phyloP scores from a whole-genome alignment of 1,284 basidiomycete species.

The Trametes versicolor region DNA sequence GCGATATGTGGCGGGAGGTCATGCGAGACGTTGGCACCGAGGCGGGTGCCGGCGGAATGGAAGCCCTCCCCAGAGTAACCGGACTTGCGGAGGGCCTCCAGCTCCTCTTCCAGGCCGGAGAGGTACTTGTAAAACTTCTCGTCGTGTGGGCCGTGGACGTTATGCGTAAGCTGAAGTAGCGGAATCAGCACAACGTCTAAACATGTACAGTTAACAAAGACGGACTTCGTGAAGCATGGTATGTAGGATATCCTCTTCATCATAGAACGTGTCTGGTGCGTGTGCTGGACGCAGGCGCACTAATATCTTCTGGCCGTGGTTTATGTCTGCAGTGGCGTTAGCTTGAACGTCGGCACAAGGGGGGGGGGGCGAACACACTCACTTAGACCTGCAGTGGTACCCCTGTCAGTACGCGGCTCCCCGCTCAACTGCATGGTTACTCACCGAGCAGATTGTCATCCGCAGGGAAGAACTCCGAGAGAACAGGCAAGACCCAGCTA shows the following conservation, averaged over 20 bases:
- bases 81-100: conserved; percentile 74
- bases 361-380: conserved; percentile 33
- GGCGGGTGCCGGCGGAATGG: conserved; percentile 70
- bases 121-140: conserved; percentile 85
- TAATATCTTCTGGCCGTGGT: conserved; percentile 82
- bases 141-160: conserved; percentile 88
- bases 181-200: neutral
- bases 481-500: conserved; percentile 80
- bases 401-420: conserved; percentile 6
- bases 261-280: conserved; percentile 77
- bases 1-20: conserved; percentile 73
- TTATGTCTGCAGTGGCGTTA: conserved; percentile 65
- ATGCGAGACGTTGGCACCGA: conserved; percentile 72
- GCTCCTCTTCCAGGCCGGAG: conserved; percentile 82
- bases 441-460: conserved; percentile 78
- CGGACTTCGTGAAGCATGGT: conserved; percentile 89
- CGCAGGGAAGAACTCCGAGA: conserved; percentile 88
- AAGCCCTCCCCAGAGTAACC: conserved; percentile 90
- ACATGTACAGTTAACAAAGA: conserved; percentile 1
- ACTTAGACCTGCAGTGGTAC: conserved; percentile 49
- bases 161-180: conserved; percentile 78
- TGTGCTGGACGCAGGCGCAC: conserved; percentile 79
- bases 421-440: conserved; percentile 36
- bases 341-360: neutral
- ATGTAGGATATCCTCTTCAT: conserved; percentile 76